Evolutionary conservation across 1,139 yeast genomes (phyloP).

Genomic region (Magnusiomyces fungicola): DNA sequence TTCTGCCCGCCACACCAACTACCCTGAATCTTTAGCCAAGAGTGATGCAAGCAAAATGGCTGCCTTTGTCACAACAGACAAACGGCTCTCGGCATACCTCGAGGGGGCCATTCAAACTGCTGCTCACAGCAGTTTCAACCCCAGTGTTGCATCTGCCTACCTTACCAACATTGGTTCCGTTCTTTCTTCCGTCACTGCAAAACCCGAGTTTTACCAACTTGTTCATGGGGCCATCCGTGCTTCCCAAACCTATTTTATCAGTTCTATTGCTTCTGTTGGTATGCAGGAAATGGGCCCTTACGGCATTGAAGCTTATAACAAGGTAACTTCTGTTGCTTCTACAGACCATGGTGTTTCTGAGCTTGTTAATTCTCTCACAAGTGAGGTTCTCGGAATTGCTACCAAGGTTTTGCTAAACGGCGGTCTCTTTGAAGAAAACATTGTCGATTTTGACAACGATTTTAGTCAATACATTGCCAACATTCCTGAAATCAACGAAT

Average conservation of each 20-base stretch:
- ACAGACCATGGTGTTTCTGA: conserved; percentile 1
- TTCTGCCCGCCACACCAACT: conserved; percentile 2
- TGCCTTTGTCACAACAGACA: conserved; percentile 5
- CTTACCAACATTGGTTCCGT: conserved; percentile 3
- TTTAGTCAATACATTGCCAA: neutral
- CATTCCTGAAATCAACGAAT: conserved; percentile 1
- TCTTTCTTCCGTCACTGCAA: conserved; percentile 1
- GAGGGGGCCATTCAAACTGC: conserved; percentile 4
- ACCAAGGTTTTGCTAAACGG: conserved; percentile 4
- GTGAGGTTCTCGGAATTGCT: neutral
- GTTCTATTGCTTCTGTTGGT: neutral
- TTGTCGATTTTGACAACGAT: neutral
- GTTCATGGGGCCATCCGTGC: neutral
- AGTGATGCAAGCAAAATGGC: conserved; percentile 1
- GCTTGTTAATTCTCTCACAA: neutral
- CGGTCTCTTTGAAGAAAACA: neutral
- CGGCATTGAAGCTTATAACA: neutral
- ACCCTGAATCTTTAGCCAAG: conserved; percentile 2
- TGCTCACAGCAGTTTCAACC: neutral
- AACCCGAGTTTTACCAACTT: conserved; percentile 1
- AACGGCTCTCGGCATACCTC: neutral
- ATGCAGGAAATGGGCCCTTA: neutral
- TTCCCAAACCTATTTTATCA: neutral
- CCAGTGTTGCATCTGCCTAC: neutral
- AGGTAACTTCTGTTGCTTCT: conserved; percentile 1